Evolutionary conservation across 768 basidiomycete species (phyloP).

Genomic region (Calocybe gangraenosa): DNA sequence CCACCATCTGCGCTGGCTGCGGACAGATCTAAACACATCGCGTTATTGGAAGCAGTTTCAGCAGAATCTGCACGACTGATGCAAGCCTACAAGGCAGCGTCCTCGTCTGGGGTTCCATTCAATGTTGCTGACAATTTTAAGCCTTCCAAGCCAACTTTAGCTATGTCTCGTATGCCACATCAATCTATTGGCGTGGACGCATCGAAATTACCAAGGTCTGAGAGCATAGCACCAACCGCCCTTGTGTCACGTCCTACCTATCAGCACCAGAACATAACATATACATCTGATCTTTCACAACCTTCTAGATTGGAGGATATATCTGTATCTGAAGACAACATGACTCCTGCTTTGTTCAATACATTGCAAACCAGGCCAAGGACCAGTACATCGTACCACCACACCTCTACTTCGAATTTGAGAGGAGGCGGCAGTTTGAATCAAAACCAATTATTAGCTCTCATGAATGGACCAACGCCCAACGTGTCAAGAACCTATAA

Average conservation of each 20-base stretch:
- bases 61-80: slow-evolving; percentile 67
- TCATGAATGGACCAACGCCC: slow-evolving; percentile 32
- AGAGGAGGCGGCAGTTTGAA: slow-evolving; percentile 44
- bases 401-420: slow-evolving; percentile 19
- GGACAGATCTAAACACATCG: slow-evolving; percentile 65
- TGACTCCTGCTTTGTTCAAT: slow-evolving; percentile 15
- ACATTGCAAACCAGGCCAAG: slow-evolving; percentile 44
- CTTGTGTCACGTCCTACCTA: slow-evolving; percentile 17
- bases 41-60: slow-evolving; percentile 66
- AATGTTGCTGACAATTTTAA: slow-evolving; percentile 9
- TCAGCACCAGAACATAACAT: slow-evolving; percentile 24
- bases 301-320: not conserved
- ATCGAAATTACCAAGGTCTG: slow-evolving; percentile 11
- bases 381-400: slow-evolving; percentile 42
- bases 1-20: slow-evolving; percentile 53
- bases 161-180: not conserved
- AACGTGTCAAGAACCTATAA: not conserved
- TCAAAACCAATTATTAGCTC: slow-evolving; percentile 43
- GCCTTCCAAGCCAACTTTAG: slow-evolving; percentile 5
- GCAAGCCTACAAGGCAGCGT: slow-evolving; percentile 25
- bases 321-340: not conserved
- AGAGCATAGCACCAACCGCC: slow-evolving; percentile 17
- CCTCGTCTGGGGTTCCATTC: slow-evolving; percentile 10
- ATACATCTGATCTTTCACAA: slow-evolving; percentile 26
- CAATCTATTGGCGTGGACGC: not conserved